These are phyloP conservation scores for Cladosporium colombiae DNA, from an alignment of 2,329 filamentous ascomycete genomes.

Conservation along the genomic window DNA sequence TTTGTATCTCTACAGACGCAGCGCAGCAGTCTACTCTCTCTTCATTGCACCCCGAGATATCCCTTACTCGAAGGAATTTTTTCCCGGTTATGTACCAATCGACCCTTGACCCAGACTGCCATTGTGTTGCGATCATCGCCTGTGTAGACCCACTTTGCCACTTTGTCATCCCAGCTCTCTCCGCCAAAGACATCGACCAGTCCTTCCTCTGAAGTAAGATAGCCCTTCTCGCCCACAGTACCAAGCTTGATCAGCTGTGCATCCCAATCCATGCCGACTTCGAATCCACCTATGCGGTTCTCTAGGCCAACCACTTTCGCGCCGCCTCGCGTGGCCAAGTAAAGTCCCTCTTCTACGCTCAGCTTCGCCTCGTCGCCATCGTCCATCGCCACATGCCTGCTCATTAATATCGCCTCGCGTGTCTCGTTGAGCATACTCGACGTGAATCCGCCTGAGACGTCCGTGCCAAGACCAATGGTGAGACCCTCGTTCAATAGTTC, in stretches of 20 bases:
- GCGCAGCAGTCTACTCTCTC: background rate
- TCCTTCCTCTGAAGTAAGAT: constrained; percentile 48
- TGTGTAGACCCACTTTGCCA: constrained; percentile 93
- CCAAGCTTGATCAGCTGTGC: constrained; percentile 76
- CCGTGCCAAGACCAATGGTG: constrained; percentile 82
- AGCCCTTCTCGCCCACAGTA: constrained; percentile 35
- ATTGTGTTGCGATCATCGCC: constrained; percentile 90
- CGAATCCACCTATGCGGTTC: constrained; percentile 74
- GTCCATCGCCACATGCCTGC: constrained; percentile 66
- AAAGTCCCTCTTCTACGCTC: constrained; percentile 82
- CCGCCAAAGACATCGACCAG: constrained; percentile 88
- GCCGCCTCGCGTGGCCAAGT: constrained; percentile 84
- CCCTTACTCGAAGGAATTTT: constrained; percentile 19
- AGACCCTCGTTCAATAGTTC: constrained; percentile 73
- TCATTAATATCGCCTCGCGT: constrained; percentile 77
- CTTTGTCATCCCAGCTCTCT: constrained; percentile 81
- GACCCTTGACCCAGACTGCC: constrained; percentile 85
- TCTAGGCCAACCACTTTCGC: constrained; percentile 76
- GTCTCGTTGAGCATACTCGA: constrained; percentile 80
- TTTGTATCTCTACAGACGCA: background rate
- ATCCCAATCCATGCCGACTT: constrained; percentile 86
- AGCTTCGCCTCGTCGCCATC: constrained; percentile 57
- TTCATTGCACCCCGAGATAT: background rate
- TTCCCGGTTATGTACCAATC: constrained; percentile 67
- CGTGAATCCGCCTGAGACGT: constrained; percentile 85